Percentiles rank a stretch among this genome's conserved stretches.
Conservation (phyloP, 345 rosid genomes). For the Salix koriyanagi region DNA sequence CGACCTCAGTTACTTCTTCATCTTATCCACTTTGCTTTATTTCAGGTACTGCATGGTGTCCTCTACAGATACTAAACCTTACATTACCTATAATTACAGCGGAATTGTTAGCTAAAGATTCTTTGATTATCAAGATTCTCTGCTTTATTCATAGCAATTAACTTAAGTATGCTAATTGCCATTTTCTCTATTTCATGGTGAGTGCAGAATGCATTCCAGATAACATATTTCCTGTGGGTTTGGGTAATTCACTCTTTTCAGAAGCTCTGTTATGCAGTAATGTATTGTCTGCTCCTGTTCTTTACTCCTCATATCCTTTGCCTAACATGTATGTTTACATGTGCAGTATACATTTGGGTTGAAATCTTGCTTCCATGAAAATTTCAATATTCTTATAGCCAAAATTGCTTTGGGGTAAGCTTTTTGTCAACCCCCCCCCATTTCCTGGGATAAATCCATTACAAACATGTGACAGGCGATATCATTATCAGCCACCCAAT, state of each 20-base stretch:
- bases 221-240: slow-evolving; percentile 92
- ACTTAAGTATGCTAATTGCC: neutral
- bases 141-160: neutral
- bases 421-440: neutral
- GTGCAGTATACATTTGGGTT: slow-evolving; percentile 70
- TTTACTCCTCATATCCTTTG: neutral
- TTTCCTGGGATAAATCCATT: neutral
- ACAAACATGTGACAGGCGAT: neutral
- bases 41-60: slow-evolving; percentile 53
- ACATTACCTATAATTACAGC: neutral
- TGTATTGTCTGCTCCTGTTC: neutral
- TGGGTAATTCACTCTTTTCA: slow-evolving; percentile 51
- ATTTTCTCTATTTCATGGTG: neutral
- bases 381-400: slow-evolving; percentile 46
- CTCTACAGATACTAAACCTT: neutral
- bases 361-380: slow-evolving; percentile 68
- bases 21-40: slow-evolving; percentile 84
- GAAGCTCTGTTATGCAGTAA: neutral
- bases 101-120: neutral
- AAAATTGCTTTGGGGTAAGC: slow-evolving; percentile 73
- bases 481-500: neutral
- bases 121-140: neutral
- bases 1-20: slow-evolving; percentile 71
- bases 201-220: slow-evolving; percentile 94
- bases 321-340: neutral